A percentile compares a stretch with the other conserved stretches of the same genome.
These are phyloP conservation scores for Exophiala dermatitidis DNA, from an alignment of 2,329 filamentous ascomycete genomes.

Conservation along the genomic window DNA sequence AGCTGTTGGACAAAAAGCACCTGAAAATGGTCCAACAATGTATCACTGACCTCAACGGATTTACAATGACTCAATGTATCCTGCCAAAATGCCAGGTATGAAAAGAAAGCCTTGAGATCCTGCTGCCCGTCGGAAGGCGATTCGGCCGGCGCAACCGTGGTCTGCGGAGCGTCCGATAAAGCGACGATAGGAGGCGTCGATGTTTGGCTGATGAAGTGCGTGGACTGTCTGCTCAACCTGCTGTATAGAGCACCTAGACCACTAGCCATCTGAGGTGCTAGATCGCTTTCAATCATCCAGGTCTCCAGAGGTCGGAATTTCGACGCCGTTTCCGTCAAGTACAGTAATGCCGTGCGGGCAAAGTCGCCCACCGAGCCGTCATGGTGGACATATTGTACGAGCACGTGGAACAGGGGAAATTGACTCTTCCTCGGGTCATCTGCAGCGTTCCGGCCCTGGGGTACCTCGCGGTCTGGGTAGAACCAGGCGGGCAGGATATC, in stretches of 20 bases:
- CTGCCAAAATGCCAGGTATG: conserved; percentile 95
- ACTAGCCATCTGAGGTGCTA: conserved; percentile 95
- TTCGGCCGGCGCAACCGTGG: conserved; percentile 65
- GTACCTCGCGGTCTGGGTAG: conserved; percentile 48
- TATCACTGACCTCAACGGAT: conserved; percentile 85
- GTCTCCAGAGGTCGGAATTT: conserved; percentile 75
- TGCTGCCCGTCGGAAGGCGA: conserved; percentile 68
- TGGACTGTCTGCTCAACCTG: conserved; percentile 64
- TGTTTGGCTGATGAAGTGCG: conserved; percentile 65
- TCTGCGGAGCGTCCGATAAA: conserved; percentile 79
- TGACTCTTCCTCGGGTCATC: conserved; percentile 83
- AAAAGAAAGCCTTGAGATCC: conserved; percentile 89
- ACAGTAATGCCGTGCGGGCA: conserved; percentile 84
- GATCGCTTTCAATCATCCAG: conserved; percentile 94
- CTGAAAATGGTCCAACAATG: conserved; percentile 91
- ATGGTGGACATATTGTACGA: conserved; percentile 94
- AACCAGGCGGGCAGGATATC: conserved; percentile 89
- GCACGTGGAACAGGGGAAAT: conserved; percentile 89
- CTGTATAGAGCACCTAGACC: conserved; percentile 75
- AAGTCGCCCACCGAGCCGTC: conserved; percentile 94
- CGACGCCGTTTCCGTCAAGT: conserved; percentile 90
- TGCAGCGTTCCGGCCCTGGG: conserved; percentile 44
- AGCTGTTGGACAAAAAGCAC: conserved; percentile 93
- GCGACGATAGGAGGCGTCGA: conserved; percentile 71
- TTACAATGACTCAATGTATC: conserved; percentile 94